These are phyloP conservation scores for Centrapalus pauciflorus DNA, from an alignment of 129 eudicot genomes.

Conservation along the genomic window DNA sequence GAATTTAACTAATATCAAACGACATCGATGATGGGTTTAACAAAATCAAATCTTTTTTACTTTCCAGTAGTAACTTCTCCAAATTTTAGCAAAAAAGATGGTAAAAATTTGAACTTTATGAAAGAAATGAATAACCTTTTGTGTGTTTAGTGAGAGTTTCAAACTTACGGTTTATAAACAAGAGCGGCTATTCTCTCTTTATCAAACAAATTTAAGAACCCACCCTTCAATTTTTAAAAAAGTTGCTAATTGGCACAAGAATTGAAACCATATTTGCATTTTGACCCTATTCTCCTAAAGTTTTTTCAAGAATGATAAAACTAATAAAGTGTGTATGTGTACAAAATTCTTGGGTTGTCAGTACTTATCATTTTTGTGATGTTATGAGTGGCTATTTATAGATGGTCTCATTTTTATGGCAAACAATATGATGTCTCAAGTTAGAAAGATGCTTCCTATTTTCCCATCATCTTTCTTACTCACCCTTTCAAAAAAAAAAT, in stretches of 20 bases:
- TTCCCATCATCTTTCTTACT: conserved; percentile 54
- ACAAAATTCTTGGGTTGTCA: conserved; percentile 13
- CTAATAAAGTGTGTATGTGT: conserved; percentile 15
- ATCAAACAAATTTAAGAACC: conserved; percentile 5
- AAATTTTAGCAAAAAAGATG: conserved; percentile 4
- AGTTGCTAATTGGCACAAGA: conserved; percentile 1
- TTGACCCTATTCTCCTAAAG: background rate
- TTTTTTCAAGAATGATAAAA: conserved; percentile 12
- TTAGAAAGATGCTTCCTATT: conserved; percentile 60
- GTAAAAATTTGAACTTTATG: conserved; percentile 14
- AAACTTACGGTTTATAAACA: conserved; percentile 33
- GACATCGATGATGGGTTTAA: conserved; percentile 49
- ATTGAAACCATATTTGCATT: conserved; percentile 8
- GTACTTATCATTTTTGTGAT: conserved; percentile 27
- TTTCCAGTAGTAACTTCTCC: conserved; percentile 30
- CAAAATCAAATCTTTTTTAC: conserved; percentile 24
- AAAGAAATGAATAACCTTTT: conserved; percentile 14
- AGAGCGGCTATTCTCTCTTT: conserved; percentile 28
- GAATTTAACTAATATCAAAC: conserved; percentile 60
- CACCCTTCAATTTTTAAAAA: conserved; percentile 19
- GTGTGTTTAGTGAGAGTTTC: conserved; percentile 33
- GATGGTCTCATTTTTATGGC: conserved; percentile 61
- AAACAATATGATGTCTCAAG: conserved; percentile 63
- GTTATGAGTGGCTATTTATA: conserved; percentile 29
- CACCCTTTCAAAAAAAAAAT: conserved; percentile 21